Percentiles rank a stretch among this genome's conserved stretches.
Evolutionary conservation across 2,329 filamentous ascomycete species (phyloP).

Genomic region (Penicillium sclerotiorum): DNA sequence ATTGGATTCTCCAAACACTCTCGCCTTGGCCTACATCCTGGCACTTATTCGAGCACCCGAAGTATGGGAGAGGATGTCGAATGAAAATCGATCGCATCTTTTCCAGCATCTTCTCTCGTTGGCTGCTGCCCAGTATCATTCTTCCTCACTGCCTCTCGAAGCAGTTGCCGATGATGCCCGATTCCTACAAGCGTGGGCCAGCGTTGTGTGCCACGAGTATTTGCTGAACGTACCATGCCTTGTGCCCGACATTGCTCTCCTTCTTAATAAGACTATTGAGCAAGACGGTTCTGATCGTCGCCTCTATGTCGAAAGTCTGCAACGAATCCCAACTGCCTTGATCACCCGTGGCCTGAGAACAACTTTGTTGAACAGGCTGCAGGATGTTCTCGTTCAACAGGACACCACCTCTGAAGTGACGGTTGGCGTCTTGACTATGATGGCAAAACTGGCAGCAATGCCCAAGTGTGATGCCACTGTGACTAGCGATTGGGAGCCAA

Average conservation of each 20-base stretch:
- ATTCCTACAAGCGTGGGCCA: conserved; percentile 42
- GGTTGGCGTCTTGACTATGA: conserved; percentile 40
- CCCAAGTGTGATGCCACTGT: conserved; percentile 41
- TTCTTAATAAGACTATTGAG: conserved; percentile 38
- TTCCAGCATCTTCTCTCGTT: conserved; percentile 38
- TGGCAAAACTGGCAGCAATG: conserved; percentile 44
- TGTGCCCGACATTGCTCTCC: conserved; percentile 36
- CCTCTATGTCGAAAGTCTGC: conserved; percentile 38
- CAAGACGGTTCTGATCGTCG: conserved; percentile 30
- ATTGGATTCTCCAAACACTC: conserved; percentile 31
- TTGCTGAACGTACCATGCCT: conserved; percentile 37
- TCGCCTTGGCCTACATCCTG: conserved; percentile 39
- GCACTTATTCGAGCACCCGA: conserved; percentile 35
- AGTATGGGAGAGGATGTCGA: conserved; percentile 32
- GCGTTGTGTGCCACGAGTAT: conserved; percentile 44
- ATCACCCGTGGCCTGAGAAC: conserved; percentile 42
- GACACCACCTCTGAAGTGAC: conserved; percentile 29
- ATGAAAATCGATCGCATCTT: conserved; percentile 34
- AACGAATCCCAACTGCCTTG: conserved; percentile 39
- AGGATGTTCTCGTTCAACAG: conserved; percentile 35
- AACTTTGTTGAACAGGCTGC: conserved; percentile 37
- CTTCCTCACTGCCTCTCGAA: conserved; percentile 29
- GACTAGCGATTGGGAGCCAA: conserved; percentile 38
- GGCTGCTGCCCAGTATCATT: conserved; percentile 32
- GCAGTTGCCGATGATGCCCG: conserved; percentile 28